A percentile compares a stretch with the other conserved stretches of the same genome.
phyloP scores from a whole-genome alignment of 257 asterid genomes.

The Marsdenia floribunda region DNA sequence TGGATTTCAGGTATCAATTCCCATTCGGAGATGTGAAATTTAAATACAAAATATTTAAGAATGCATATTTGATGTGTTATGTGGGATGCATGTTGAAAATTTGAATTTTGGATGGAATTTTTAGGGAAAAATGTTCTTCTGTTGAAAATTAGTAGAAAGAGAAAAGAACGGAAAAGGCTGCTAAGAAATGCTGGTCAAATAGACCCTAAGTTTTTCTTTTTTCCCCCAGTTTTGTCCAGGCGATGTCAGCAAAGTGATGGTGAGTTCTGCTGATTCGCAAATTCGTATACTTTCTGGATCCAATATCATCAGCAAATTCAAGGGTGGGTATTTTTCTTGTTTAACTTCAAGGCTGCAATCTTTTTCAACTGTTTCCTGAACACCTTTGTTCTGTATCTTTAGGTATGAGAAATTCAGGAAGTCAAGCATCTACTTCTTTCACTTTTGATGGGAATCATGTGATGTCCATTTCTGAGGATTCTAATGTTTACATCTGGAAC shows the following conservation, averaged over 20 bases:
- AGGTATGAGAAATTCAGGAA: conserved; percentile 55
- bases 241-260: conserved; percentile 76
- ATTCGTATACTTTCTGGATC: conserved; percentile 63
- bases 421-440: conserved; percentile 70
- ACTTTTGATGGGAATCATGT: conserved; percentile 82
- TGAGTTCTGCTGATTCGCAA: conserved; percentile 79
- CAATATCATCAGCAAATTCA: conserved; percentile 60
- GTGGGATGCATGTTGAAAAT: too few relatives aligned
- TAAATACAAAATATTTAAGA: too few relatives aligned
- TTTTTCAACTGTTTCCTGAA: background rate
- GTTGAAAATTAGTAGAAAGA: background rate
- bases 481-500: conserved; percentile 67
- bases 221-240: conserved; percentile 63
- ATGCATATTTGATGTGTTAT: too few relatives aligned
- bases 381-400: conserved; percentile 10
- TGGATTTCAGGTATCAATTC: conserved; percentile 69
- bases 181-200: background rate
- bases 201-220: background rate
- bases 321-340: conserved; percentile 36
- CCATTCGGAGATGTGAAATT: background rate
- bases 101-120: background rate
- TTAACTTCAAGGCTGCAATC: background rate
- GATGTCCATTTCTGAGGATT: conserved; percentile 59
- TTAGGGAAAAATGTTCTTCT: background rate
- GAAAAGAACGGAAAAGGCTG: background rate